Conservation (phyloP, 108 stramenopile genomes). For the Nitzschia palea region DNA sequence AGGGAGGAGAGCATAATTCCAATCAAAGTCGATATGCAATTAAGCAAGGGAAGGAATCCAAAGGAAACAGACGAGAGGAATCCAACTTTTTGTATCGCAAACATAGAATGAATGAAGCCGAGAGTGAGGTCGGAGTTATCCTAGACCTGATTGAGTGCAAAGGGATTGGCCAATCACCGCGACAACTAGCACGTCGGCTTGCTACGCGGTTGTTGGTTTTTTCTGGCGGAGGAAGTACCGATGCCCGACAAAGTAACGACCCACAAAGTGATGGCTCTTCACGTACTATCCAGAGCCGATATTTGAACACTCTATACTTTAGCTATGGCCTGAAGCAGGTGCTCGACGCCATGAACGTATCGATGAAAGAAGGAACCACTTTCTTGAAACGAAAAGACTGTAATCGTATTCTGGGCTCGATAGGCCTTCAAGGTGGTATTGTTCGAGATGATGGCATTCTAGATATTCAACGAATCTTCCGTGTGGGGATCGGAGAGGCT, state of each 20-base stretch:
- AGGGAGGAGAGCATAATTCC: constrained; percentile 40
- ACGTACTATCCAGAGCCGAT: constrained; percentile 21
- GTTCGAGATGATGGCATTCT: constrained; percentile 44
- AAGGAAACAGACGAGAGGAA: constrained; percentile 46
- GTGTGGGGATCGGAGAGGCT: constrained; percentile 26
- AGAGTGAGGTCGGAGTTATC: constrained; percentile 53
- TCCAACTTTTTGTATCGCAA: constrained; percentile 76
- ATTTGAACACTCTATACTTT: constrained; percentile 54
- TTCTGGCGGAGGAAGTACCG: constrained; percentile 81
- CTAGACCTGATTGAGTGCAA: constrained; percentile 18
- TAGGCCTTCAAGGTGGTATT: constrained; percentile 41
- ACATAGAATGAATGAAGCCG: constrained; percentile 72
- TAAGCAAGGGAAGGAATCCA: constrained; percentile 14
- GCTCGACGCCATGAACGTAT: constrained; percentile 11
- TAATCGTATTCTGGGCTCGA: constrained; percentile 29
- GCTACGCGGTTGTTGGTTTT: constrained; percentile 66
- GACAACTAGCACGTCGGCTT: constrained; percentile 42
- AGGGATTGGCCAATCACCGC: constrained; percentile 9
- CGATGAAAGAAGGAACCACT: not conserved
- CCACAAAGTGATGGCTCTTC: not conserved
- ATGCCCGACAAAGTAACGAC: constrained; percentile 17
- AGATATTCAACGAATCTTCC: constrained; percentile 39
- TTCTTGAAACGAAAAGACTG: constrained; percentile 30
- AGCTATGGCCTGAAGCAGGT: constrained; percentile 65
- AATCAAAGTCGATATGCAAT: constrained; percentile 29